A percentile compares a stretch with the other conserved stretches of the same genome.
phyloP scores from a whole-genome alignment of 768 basidiomycete genomes.

The Termitomyces sp. region DNA sequence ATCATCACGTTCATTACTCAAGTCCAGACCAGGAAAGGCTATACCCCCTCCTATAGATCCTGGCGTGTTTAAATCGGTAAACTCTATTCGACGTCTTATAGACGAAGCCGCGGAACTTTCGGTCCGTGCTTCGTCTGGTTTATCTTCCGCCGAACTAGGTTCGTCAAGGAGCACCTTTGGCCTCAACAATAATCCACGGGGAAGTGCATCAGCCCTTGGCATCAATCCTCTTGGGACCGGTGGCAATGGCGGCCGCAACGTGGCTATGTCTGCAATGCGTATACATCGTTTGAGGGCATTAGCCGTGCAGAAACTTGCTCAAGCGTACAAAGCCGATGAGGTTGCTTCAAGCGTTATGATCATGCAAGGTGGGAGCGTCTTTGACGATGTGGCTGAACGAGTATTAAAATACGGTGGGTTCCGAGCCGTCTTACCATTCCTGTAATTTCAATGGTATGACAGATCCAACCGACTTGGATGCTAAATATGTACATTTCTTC shows the following conservation, averaged over 20 bases:
- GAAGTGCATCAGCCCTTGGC: conserved; percentile 58
- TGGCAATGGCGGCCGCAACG: conserved; percentile 59
- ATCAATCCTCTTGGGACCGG: conserved; percentile 53
- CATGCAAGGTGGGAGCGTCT: conserved; percentile 91
- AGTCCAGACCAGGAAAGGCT: conserved; percentile 59
- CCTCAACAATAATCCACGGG: conserved; percentile 52
- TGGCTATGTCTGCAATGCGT: conserved; percentile 82
- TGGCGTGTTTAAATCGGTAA: conserved; percentile 77
- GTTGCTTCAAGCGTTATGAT: conserved; percentile 93
- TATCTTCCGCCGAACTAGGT: conserved; percentile 71
- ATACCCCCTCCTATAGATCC: conserved; percentile 88
- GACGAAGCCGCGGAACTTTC: conserved; percentile 89
- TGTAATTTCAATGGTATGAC: background rate
- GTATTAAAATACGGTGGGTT: conserved; percentile 62
- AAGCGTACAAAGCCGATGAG: conserved; percentile 84
- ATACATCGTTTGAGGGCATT: conserved; percentile 76
- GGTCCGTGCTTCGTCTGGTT: conserved; percentile 81
- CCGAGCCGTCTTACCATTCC: background rate
- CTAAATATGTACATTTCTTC: conserved; percentile 90
- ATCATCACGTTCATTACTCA: conserved; percentile 46
- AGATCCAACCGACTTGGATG: conserved; percentile 79
- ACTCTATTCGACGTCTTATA: conserved; percentile 73
- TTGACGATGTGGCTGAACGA: conserved; percentile 88
- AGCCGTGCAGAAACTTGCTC: conserved; percentile 83
- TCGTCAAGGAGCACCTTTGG: conserved; percentile 51